phyloP scores from a whole-genome alignment of 345 rosid species.

The Populus ilicifolia region DNA sequence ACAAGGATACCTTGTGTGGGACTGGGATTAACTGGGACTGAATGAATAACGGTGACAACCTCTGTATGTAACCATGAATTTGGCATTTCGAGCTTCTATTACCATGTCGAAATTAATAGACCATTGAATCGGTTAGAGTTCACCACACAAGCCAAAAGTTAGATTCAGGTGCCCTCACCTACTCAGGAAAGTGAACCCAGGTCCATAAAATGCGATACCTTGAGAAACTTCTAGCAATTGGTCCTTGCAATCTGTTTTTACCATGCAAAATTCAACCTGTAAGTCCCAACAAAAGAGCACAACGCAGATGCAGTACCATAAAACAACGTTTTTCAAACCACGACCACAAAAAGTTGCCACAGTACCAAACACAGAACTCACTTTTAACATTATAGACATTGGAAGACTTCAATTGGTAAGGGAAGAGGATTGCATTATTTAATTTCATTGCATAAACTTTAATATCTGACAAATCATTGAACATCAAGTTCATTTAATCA shows the following conservation, averaged over 20 bases:
- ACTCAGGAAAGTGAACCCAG: not conserved
- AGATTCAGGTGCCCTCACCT: not conserved
- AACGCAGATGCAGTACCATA: not conserved
- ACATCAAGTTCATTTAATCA: not conserved
- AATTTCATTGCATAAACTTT: not conserved
- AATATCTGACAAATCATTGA: not conserved
- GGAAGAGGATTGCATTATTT: not conserved
- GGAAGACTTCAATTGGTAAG: not conserved
- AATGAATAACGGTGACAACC: not conserved
- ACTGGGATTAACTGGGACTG: not conserved
- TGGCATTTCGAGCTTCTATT: not conserved
- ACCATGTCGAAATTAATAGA: no score
- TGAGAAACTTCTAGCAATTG: not conserved
- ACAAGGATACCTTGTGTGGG: not conserved
- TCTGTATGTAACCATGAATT: not conserved
- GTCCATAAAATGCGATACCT: not conserved
- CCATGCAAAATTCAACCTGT: not conserved
- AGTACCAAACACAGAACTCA: not conserved
- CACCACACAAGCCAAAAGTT: not conserved
- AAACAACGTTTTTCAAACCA: no score
- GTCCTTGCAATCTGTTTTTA: not conserved
- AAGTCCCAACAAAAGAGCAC: not conserved
- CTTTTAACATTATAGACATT: not conserved
- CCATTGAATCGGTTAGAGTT: not conserved
- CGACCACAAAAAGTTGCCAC: no score